Percentiles rank a stretch among this genome's conserved stretches.
These are phyloP conservation scores for Pseudevernia furfuracea DNA, from an alignment of 495 filamentous ascomycete species.

Conservation along the genomic window DNA sequence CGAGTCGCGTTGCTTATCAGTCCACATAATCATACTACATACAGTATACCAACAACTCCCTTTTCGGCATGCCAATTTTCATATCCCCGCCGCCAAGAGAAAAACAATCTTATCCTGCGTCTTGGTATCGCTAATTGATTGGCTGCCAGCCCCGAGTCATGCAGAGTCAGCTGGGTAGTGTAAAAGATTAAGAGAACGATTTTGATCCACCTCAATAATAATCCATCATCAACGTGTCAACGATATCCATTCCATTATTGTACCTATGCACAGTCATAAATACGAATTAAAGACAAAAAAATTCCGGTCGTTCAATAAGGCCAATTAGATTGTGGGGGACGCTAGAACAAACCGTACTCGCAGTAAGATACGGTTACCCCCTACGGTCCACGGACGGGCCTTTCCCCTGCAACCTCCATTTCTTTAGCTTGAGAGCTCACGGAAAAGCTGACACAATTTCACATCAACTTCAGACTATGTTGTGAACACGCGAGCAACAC, in stretches of 20 bases:
- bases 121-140: neutral
- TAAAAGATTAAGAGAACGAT: neutral
- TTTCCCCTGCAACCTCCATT: neutral
- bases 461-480: neutral
- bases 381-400: no score
- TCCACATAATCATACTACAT: neutral
- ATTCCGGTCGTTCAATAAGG: neutral
- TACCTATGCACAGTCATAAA: no score
- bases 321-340: neutral
- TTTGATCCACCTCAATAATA: no score
- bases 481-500: neutral
- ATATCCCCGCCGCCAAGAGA: slow-evolving; percentile 4
- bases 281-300: neutral
- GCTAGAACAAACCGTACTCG: neutral
- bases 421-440: neutral
- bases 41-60: no score
- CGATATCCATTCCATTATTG: neutral
- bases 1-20: neutral
- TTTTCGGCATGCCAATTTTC: slow-evolving; percentile 6
- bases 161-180: neutral
- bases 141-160: neutral
- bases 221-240: neutral
- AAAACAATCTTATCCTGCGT: slow-evolving; percentile 7
- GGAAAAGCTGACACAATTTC: neutral
- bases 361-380: neutral